These are phyloP conservation scores for Boletellus sp. DNA, from an alignment of 1,284 basidiomycete genomes.

Conservation along the genomic window DNA sequence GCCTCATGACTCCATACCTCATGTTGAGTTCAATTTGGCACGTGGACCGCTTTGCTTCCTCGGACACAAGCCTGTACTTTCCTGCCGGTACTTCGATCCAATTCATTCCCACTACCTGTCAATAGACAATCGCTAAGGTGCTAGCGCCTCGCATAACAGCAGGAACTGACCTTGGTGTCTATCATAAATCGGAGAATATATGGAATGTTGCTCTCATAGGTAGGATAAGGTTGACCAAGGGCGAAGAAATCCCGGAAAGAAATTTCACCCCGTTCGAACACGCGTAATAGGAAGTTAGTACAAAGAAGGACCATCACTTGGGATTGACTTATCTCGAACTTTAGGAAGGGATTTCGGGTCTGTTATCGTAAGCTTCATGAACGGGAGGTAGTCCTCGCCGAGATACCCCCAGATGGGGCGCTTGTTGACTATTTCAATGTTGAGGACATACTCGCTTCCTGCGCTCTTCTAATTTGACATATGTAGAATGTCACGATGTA, in stretches of 20 bases:
- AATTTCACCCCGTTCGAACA: slow-evolving; percentile 85
- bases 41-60: slow-evolving; percentile 62
- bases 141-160: background rate
- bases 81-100: slow-evolving; percentile 90
- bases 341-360: slow-evolving; percentile 78
- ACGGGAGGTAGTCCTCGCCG: slow-evolving; percentile 75
- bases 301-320: background rate
- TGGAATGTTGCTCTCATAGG: slow-evolving; percentile 89
- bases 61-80: slow-evolving; percentile 63
- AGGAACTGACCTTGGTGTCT: slow-evolving; percentile 70
- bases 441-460: slow-evolving; percentile 43
- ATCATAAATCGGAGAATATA: slow-evolving; percentile 95
- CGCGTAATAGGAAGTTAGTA: slow-evolving; percentile 46
- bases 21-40: slow-evolving; percentile 86
- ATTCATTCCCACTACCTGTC: slow-evolving; percentile 92
- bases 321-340: slow-evolving; percentile 78
- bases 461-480: slow-evolving; percentile 27
- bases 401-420: slow-evolving; percentile 84
- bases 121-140: background rate
- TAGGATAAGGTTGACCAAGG: slow-evolving; percentile 47
- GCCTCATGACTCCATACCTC: slow-evolving; percentile 44
- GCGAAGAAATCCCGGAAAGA: slow-evolving; percentile 68
- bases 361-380: slow-evolving; percentile 77
- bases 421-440: slow-evolving; percentile 62
- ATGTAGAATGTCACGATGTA: slow-evolving; percentile 3